phyloP scores from a whole-genome alignment of 805 yeast species.

The Lipomyces yamadae region DNA sequence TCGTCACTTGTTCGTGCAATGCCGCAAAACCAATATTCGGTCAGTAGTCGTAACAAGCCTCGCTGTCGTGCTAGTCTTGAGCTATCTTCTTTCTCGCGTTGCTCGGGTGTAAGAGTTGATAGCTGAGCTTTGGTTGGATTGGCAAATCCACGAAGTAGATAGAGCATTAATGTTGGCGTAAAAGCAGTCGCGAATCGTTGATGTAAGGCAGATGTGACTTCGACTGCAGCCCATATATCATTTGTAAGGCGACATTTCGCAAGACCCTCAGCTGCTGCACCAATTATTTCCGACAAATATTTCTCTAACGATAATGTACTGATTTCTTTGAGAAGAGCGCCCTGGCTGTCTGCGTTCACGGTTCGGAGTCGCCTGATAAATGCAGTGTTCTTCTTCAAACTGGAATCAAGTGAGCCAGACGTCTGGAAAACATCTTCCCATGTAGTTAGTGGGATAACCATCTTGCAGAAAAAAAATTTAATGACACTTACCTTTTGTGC shows the following conservation, averaged over 20 bases:
- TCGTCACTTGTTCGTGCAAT: slow-evolving; percentile 56
- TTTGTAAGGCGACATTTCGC: slow-evolving; percentile 56
- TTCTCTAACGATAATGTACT: slow-evolving; percentile 67
- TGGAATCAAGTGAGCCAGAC: slow-evolving; percentile 58
- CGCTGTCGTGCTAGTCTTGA: slow-evolving; percentile 52
- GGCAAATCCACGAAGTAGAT: slow-evolving; percentile 41
- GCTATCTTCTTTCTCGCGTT: slow-evolving; percentile 53
- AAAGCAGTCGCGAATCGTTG: slow-evolving; percentile 67
- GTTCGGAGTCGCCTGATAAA: slow-evolving; percentile 72
- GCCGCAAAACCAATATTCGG: slow-evolving; percentile 64
- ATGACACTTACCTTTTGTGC: slow-evolving; percentile 8
- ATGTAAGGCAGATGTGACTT: slow-evolving; percentile 72
- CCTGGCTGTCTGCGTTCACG: slow-evolving; percentile 57
- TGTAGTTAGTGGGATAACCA: neutral
- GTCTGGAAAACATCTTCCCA: slow-evolving; percentile 30
- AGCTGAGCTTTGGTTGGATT: slow-evolving; percentile 37
- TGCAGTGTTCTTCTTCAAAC: slow-evolving; percentile 78
- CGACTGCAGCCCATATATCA: slow-evolving; percentile 68
- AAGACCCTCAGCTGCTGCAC: slow-evolving; percentile 67
- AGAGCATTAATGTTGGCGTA: slow-evolving; percentile 45
- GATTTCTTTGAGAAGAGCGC: slow-evolving; percentile 63
- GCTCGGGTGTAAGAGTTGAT: slow-evolving; percentile 39
- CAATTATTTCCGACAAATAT: slow-evolving; percentile 70
- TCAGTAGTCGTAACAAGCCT: slow-evolving; percentile 55
- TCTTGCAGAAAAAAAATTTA: neutral